A percentile compares a stretch with the other conserved stretches of the same genome.
These are phyloP conservation scores for Salvia miltiorrhiza DNA, from an alignment of 257 asterid genomes.

Conservation along the genomic window DNA sequence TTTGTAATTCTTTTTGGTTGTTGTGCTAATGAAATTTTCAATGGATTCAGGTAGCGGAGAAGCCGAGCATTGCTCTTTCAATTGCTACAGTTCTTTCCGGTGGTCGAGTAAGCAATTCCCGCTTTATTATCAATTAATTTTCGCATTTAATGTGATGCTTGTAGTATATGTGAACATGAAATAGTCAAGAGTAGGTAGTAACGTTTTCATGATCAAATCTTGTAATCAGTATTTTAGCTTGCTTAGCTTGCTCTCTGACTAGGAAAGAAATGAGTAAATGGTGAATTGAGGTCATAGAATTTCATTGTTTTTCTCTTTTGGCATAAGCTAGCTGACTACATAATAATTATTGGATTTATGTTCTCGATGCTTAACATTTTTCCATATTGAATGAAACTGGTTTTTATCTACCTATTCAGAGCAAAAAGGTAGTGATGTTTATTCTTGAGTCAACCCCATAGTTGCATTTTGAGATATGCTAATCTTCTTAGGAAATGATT, in stretches of 20 bases:
- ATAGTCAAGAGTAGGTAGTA: background rate
- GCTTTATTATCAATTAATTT: background rate
- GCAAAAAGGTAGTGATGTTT: background rate
- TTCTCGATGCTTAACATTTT: background rate
- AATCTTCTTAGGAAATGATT: background rate
- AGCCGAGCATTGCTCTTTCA: constrained; percentile 90
- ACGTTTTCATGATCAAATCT: background rate
- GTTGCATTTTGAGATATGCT: background rate
- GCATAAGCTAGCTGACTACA: background rate
- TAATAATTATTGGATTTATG: background rate
- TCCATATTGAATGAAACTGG: background rate
- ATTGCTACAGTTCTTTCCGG: constrained; percentile 75
- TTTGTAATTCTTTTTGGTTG: background rate
- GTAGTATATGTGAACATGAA: background rate
- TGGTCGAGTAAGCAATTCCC: constrained; percentile 53
- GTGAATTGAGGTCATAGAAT: background rate
- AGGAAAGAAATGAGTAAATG: background rate
- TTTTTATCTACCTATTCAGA: background rate
- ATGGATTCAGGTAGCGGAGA: constrained; percentile 74
- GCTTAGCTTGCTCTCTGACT: background rate
- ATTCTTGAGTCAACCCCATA: background rate
- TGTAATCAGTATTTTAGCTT: background rate
- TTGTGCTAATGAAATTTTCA: background rate
- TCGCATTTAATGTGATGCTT: background rate
- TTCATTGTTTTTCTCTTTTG: background rate